These are phyloP conservation scores for Adansonia rubrostipa DNA, from an alignment of 441 rosid genomes.

Conservation along the genomic window DNA sequence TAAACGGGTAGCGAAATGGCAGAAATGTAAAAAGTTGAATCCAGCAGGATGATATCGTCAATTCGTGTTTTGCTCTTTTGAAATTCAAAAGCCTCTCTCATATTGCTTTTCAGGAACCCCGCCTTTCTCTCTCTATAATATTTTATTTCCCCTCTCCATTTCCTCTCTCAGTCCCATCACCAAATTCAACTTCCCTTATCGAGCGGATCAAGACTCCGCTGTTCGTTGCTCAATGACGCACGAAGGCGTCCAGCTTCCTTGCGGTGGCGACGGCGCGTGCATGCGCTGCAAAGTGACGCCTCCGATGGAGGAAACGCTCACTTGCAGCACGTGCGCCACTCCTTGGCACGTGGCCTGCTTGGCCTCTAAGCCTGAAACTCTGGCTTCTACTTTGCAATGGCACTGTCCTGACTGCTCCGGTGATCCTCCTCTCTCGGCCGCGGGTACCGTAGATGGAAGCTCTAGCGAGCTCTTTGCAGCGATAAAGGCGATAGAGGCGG, in stretches of 20 bases:
- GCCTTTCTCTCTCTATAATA: neutral
- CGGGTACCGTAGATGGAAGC: neutral
- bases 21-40: neutral
- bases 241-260: conserved; percentile 55
- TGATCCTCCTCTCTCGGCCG: neutral
- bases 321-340: conserved; percentile 51
- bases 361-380: conserved; percentile 21
- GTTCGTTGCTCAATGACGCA: conserved; percentile 40
- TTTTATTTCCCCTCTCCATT: neutral
- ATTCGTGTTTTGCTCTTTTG: neutral
- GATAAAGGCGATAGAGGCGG: conserved; percentile 33
- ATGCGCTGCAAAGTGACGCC: conserved; percentile 51
- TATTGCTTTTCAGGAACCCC: neutral
- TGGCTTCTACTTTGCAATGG: conserved; percentile 34
- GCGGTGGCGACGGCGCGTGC: conserved; percentile 58
- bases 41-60: neutral
- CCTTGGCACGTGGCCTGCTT: conserved; percentile 52
- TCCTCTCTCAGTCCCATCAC: neutral
- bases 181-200: neutral
- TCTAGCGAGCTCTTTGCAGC: conserved; percentile 29
- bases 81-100: conserved; percentile 12
- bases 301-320: conserved; percentile 43
- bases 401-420: conserved; percentile 37
- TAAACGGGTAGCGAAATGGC: neutral
- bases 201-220: neutral